These are phyloP conservation scores for Fraxinus sp. DNA, from an alignment of 305 asterid species.

Conservation along the genomic window DNA sequence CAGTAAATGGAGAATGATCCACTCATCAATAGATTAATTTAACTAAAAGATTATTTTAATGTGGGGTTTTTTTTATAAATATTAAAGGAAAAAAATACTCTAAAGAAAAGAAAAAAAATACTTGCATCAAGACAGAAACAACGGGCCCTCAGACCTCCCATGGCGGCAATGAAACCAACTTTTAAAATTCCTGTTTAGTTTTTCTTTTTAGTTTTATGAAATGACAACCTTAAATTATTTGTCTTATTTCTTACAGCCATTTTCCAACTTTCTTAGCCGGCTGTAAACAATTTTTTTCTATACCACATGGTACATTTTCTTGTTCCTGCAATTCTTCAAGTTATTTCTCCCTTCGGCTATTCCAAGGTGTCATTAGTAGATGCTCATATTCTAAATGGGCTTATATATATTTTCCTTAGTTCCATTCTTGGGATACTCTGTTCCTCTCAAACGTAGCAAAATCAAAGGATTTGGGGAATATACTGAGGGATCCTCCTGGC, in stretches of 20 bases:
- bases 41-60: too few relatives aligned
- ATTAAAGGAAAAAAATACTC: too few relatives aligned
- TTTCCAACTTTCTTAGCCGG: background rate
- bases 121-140: too few relatives aligned
- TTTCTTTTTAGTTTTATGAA: background rate
- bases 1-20: too few relatives aligned
- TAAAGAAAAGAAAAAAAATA: too few relatives aligned
- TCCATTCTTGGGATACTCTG: conserved; percentile 19
- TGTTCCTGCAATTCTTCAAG: background rate
- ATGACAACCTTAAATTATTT: background rate
- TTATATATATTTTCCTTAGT: background rate
- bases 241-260: background rate
- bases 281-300: background rate
- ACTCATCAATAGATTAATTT: too few relatives aligned
- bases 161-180: too few relatives aligned
- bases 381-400: background rate
- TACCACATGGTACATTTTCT: conserved; percentile 19
- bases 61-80: too few relatives aligned
- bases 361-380: conserved; percentile 1
- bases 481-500: background rate
- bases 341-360: background rate
- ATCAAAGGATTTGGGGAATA: background rate
- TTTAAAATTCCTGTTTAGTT: background rate
- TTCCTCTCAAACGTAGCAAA: conserved; percentile 5
- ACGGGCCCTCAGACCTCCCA: too few relatives aligned